A percentile compares a stretch with the other conserved stretches of the same genome.
phyloP scores from a whole-genome alignment of 2,329 filamentous ascomycete genomes.

The Blastomyces silverae region DNA sequence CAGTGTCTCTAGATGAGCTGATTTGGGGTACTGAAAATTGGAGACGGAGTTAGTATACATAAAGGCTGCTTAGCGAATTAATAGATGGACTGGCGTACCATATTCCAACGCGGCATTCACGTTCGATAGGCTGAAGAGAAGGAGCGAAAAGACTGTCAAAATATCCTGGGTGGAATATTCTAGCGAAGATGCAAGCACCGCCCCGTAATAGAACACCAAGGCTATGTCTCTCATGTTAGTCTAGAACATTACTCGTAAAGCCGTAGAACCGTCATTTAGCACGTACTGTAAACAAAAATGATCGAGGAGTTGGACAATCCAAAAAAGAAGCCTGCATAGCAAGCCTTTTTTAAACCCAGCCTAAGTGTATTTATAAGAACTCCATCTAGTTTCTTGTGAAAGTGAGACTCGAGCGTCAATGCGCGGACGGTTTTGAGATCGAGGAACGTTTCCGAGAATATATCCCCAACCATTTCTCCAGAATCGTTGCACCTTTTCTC shows the following conservation, averaged over 20 bases:
- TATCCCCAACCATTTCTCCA: slow-evolving; percentile 52
- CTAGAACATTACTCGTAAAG: background rate
- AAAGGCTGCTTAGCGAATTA: too few species aligned
- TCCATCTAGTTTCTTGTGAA: slow-evolving; percentile 55
- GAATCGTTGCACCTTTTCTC: slow-evolving; percentile 61
- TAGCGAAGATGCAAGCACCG: slow-evolving; percentile 52
- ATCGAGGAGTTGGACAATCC: slow-evolving; percentile 69
- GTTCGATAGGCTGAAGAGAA: slow-evolving; percentile 76
- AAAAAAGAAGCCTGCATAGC: slow-evolving; percentile 63
- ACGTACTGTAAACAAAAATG: slow-evolving; percentile 57
- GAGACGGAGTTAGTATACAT: slow-evolving; percentile 18
- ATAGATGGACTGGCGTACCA: slow-evolving; percentile 33
- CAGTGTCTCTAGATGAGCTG: slow-evolving; percentile 64
- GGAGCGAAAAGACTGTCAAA: slow-evolving; percentile 68
- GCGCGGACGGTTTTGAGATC: slow-evolving; percentile 74
- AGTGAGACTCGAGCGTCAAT: slow-evolving; percentile 66
- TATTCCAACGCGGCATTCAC: slow-evolving; percentile 62
- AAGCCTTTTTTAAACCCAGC: slow-evolving; percentile 59
- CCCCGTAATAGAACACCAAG: slow-evolving; percentile 77
- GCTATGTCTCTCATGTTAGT: slow-evolving; percentile 39
- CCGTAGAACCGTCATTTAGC: too few species aligned
- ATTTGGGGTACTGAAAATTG: slow-evolving; percentile 62
- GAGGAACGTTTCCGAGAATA: slow-evolving; percentile 67
- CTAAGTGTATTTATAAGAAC: slow-evolving; percentile 49
- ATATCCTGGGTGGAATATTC: slow-evolving; percentile 52